phyloP scores from a whole-genome alignment of 148 eudicot species.

The Arbutus unedo region DNA sequence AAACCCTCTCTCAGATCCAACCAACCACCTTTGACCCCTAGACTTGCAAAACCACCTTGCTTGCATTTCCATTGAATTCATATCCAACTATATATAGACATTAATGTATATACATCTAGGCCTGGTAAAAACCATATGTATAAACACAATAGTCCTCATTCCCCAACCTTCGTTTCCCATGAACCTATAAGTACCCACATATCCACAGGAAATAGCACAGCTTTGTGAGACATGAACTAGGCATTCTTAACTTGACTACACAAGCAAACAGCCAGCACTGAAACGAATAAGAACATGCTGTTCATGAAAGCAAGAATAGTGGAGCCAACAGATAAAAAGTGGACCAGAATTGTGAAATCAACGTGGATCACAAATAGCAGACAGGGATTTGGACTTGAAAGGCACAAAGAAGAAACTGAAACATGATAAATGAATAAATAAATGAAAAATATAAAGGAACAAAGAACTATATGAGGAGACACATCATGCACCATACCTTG shows the following conservation, averaged over 20 bases:
- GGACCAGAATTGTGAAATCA: too few relatives aligned
- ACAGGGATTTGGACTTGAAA: neutral
- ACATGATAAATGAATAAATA: too few relatives aligned
- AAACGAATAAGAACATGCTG: neutral
- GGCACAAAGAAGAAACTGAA: neutral
- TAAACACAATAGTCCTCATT: neutral
- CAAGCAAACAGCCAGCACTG: neutral
- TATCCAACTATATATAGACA: neutral
- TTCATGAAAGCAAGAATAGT: neutral
- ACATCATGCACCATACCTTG: constrained; percentile 28
- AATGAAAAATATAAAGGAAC: neutral
- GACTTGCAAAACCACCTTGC: neutral
- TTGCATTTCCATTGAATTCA: neutral
- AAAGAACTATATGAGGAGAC: neutral
- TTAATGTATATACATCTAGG: neutral
- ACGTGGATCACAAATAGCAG: neutral
- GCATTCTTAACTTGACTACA: neutral
- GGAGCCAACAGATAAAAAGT: too few relatives aligned
- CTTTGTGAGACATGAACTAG: neutral
- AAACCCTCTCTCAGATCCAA: too few relatives aligned
- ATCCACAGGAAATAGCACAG: neutral
- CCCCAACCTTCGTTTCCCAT: neutral
- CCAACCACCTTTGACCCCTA: neutral
- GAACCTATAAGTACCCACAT: neutral
- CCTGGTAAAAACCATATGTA: neutral